Base-by-base conservation (phyloP, 106 monocot genomes). In the Iris macrosiphon region DNA sequence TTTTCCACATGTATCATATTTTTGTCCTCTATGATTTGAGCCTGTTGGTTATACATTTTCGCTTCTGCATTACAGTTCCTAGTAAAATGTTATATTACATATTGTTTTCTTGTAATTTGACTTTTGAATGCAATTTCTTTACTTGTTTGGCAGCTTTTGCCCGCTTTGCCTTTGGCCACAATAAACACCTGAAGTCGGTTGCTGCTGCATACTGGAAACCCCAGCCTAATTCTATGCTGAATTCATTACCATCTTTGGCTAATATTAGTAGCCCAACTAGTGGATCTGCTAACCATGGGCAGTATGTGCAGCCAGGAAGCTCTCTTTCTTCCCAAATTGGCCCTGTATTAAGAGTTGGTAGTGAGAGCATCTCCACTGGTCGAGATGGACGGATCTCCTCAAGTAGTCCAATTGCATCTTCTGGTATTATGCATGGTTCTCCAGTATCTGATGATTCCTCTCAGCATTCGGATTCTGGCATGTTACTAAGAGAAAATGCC, bases 371-470 rank as follows among this genome's bases (percentile, higher is more conserved):
- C 2, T 30, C 64, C 45, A 16, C 65, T 49, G 60, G 45, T 55
- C 63, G 70, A 20, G 79, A 79, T 76, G 75, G 75, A 63, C 72
- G 72, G 55, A 75, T 75, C 18, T 79, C 72, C n/a, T 59, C 72
- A 56, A 76, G 79, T 41, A 80, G 72, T 29, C 68, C 75, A 3
- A 51, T 75, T 60, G 54, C 75, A 45, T 62, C 77, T 38, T 50
- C 54, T 45, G 64, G 64, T 6, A 64, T 78, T 10, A 63, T 87
- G 65, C 73, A 71, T 64, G 69, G 77, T 64, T 88, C 88, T 22
- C 88, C 88, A 18, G 47, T 71, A 49, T 88, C 88, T 34, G 82
- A 88, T 79, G 70, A 69, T 75, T 88, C 88, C 37, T 88, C 83
- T 24, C 82, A 83, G 15, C 74, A 72, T 66, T 88, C 88, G 3